Evolutionary conservation across 2,329 filamentous ascomycete genomes (phyloP).

Genomic region (Beauveria sp.): DNA sequence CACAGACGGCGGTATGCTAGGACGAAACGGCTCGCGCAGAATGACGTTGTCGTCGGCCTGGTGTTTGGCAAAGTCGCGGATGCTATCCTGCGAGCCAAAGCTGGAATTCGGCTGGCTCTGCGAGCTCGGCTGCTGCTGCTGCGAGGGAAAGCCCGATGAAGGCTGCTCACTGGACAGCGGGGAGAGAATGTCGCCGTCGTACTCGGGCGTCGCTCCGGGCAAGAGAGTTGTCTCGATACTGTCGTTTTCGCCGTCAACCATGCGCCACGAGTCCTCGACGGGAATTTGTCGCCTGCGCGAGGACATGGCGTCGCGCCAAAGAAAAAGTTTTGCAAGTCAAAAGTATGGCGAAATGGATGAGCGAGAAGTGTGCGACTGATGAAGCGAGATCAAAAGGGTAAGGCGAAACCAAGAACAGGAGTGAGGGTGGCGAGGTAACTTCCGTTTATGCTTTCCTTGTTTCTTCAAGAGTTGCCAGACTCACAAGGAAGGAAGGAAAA

Average conservation of each 20-base stretch:
- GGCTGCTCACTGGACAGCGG: slow-evolving; percentile 31
- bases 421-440: neutral
- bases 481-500: neutral
- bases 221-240: slow-evolving; percentile 51
- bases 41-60: slow-evolving; percentile 51
- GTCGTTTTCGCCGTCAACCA: slow-evolving; percentile 54
- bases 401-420: neutral
- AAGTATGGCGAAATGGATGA: neutral
- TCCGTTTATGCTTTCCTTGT: neutral
- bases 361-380: neutral
- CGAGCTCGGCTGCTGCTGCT: slow-evolving; percentile 31
- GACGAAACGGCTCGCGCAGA: slow-evolving; percentile 46
- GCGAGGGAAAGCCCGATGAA: slow-evolving; percentile 33
- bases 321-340: neutral
- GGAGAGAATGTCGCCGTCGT: slow-evolving; percentile 29
- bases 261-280: slow-evolving; percentile 51
- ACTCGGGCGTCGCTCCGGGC: slow-evolving; percentile 32
- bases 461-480: neutral
- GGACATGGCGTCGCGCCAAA: slow-evolving; percentile 6
- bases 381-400: neutral
- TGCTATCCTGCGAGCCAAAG: slow-evolving; percentile 46
- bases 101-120: slow-evolving; percentile 29
- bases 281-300: slow-evolving; percentile 20
- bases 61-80: slow-evolving; percentile 44
- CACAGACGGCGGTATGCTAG: slow-evolving; percentile 37